phyloP scores from a whole-genome alignment of 2,329 filamentous ascomycete genomes.

The Plectosphaerella sp. region DNA sequence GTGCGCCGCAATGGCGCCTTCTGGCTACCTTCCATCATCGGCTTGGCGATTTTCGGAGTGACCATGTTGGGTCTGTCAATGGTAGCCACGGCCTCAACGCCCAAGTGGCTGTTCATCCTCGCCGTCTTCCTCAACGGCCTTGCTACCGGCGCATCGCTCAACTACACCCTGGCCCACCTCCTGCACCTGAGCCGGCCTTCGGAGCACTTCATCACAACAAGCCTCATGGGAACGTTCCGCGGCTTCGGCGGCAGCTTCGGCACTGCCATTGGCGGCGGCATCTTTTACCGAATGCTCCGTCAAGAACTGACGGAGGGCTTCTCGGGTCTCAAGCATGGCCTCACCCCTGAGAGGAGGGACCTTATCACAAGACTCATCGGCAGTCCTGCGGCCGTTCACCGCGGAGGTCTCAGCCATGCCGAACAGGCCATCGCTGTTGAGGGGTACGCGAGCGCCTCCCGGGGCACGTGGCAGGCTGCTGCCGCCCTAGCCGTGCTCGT shows the following conservation, averaged over 20 bases:
- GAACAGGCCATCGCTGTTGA: slow-evolving; percentile 42
- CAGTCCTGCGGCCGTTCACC: slow-evolving; percentile 45
- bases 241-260: slow-evolving; percentile 81
- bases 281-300: slow-evolving; percentile 62
- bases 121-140: slow-evolving; percentile 68
- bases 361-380: slow-evolving; percentile 45
- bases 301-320: slow-evolving; percentile 55
- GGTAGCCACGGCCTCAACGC: slow-evolving; percentile 47
- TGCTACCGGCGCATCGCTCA: slow-evolving; percentile 66
- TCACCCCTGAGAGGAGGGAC: slow-evolving; percentile 26
- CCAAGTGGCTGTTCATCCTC: slow-evolving; percentile 49
- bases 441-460: slow-evolving; percentile 42
- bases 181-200: slow-evolving; percentile 64
- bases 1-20: slow-evolving; percentile 70
- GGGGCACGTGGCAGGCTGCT: slow-evolving; percentile 42
- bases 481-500: slow-evolving; percentile 38
- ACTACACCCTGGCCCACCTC: slow-evolving; percentile 78
- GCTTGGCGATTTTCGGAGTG: slow-evolving; percentile 57
- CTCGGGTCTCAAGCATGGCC: slow-evolving; percentile 34
- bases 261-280: slow-evolving; percentile 71
- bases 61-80: slow-evolving; percentile 53
- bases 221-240: slow-evolving; percentile 73
- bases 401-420: slow-evolving; percentile 30
- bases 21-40: slow-evolving; percentile 58
- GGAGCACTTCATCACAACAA: slow-evolving; percentile 71